Base-by-base conservation (phyloP, 2,329 filamentous ascomycete species). In the Beauveria rudraprayagi region DNA sequence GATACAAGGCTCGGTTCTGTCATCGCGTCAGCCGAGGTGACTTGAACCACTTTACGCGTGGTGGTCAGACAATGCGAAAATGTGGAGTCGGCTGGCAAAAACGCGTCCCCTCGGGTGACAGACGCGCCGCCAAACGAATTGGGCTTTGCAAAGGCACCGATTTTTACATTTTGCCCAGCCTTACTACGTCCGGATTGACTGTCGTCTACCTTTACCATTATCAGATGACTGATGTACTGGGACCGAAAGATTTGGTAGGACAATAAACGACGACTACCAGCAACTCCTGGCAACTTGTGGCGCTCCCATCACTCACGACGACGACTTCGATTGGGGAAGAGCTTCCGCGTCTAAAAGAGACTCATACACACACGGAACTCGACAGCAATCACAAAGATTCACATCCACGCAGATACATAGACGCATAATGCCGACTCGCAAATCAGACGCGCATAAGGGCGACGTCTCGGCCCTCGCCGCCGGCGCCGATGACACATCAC, bases 401-500 rank as follows among this genome's bases (percentile, higher is more conserved):
- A 19, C 28, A 40, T 11, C 14, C 16, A 26, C 22, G 7, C 37
- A 41, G 14, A 19, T 5, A 40, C 7, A 48, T 34, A 47, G 8
- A 59, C 30, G 44, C 47, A 41, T 43, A 56, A 57, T 46, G 47
- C 34, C 34, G n/a, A 14, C 44, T 26, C 51, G 44, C 51, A 48
- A 61, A 30, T 46, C 51, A 85, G 85, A 83, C 80, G 83, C 82
- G 28, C 78, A 80, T 58, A 86, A 86, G 70, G 80, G 77, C 64
- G 81, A 83, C 66, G 67, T 73, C 30, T 61, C 69, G 47, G 75
- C 75, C 64, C 75, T 73, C 63, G 78, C 76, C 73, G 77, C 80
- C 65, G 75, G 17, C 22, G 28, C 40, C 14, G 26, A 14, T 14
- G 40, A 51, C n/a, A 19, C 40, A 9, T 56, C 43, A 47, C 54